Conservation (phyloP, 192 early-diverging fungal genomes). For the Chytriomyces hyalinus region DNA sequence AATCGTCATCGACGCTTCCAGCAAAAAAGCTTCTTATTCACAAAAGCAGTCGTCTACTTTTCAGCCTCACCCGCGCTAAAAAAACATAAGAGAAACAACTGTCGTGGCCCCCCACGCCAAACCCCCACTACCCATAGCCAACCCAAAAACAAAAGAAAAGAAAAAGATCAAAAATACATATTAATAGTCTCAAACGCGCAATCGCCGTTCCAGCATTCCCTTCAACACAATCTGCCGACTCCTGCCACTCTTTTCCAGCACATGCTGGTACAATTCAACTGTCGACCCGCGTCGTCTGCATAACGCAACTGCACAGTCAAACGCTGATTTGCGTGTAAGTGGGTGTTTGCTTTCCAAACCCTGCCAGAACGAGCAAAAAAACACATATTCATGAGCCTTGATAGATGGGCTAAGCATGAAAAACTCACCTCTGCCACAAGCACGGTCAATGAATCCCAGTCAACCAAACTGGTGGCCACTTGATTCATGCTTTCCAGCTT, state of each 20-base stretch:
- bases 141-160: background rate
- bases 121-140: background rate
- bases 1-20: no score
- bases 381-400: background rate
- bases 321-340: constrained; percentile 28
- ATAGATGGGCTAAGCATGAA: background rate
- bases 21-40: no score
- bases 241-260: constrained; percentile 14
- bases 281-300: constrained; percentile 7
- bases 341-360: constrained; percentile 31
- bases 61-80: background rate
- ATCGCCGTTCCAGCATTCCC: constrained; percentile 27
- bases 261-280: constrained; percentile 23
- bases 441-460: background rate
- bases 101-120: background rate
- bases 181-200: constrained; percentile 2
- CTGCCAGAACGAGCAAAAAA: background rate
- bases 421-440: background rate
- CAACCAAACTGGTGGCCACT: background rate
- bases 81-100: background rate
- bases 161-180: background rate
- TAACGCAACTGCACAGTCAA: constrained; percentile 31
- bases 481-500: no score
- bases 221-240: constrained; percentile 23
- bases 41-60: no score